These are phyloP conservation scores for Lachnellula occidentalis DNA, from an alignment of 2,329 filamentous ascomycete genomes.

Conservation along the genomic window DNA sequence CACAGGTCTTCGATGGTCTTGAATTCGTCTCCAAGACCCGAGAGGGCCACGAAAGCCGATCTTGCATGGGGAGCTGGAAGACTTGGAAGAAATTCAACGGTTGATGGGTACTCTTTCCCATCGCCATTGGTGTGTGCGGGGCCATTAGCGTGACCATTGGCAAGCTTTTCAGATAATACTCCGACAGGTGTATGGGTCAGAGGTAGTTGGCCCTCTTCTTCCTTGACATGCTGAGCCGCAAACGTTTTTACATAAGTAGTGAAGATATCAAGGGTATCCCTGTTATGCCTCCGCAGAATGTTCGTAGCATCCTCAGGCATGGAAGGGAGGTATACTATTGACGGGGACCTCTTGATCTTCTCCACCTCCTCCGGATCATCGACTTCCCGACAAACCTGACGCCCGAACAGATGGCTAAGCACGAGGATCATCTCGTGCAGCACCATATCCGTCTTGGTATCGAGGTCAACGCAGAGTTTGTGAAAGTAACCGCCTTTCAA, in stretches of 20 bases:
- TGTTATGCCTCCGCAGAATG: constrained; percentile 57
- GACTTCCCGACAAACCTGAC: constrained; percentile 45
- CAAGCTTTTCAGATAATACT: constrained; percentile 5
- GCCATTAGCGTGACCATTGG: constrained; percentile 9
- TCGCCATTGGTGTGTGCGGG: constrained; percentile 11
- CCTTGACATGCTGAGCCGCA: constrained; percentile 51
- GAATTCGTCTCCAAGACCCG: constrained; percentile 61
- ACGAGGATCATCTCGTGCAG: constrained; percentile 61
- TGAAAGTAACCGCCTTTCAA: constrained; percentile 67
- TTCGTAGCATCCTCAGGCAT: constrained; percentile 53
- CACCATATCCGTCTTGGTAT: constrained; percentile 42
- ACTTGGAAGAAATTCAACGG: constrained; percentile 19
- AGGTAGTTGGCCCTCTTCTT: constrained; percentile 26
- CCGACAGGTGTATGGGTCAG: constrained; percentile 26
- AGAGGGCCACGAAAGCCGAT: constrained; percentile 67
- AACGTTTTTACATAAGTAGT: constrained; percentile 64
- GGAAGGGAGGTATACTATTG: constrained; percentile 58
- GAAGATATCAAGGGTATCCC: constrained; percentile 60
- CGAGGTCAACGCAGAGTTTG: constrained; percentile 53
- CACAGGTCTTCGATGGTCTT: constrained; percentile 62
- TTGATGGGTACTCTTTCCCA: background rate
- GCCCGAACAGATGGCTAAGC: constrained; percentile 65
- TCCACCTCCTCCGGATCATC: constrained; percentile 44
- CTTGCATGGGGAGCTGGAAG: constrained; percentile 44
- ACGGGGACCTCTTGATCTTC: constrained; percentile 52